Base-by-base conservation (phyloP, 1,139 yeast genomes). In the Barnettozyma hawaiiensis region DNA sequence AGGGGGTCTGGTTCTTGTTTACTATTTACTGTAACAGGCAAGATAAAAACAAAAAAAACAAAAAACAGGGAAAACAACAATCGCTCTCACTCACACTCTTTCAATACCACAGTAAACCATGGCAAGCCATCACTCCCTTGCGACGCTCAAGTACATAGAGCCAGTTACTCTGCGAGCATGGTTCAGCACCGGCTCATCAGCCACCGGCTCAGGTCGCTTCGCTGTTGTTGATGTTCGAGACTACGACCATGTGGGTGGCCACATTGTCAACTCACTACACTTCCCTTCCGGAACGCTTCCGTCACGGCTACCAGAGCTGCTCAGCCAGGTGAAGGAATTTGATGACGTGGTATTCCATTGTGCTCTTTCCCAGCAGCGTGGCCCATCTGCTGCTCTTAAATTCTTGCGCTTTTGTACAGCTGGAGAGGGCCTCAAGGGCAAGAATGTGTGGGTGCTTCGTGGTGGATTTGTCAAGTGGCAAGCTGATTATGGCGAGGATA, bases 381-480 rank as follows among this genome's bases (percentile, higher is more conserved):
- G 97, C 0, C 97, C 97, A 0, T 69, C 85, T 8, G 75, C 95
- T 3, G 89, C 97, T 0, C 67, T 81, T 60, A 71, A 71, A 53
- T 85, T 84, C 53, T 63, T 81, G 47, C 66, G 92, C 49, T 68
- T 72, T 16, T 57, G 81, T 15, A 63, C 68, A 29, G 75, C 69
- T 3, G 61, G 65, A 1, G 56, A 58, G 8, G n/a, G n/a, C n/a
- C 65, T 67, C 26, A 60, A 59, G 9, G 55, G 63, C 3, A 70
- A 81, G 49, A 70, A 74, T 39, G 78, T 90, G 4, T 84, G 80
- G 72, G 81, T 90, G 1, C 66, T 90, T 34, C 66, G 74, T 46
- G 97, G 96, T 7, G 97, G 98, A 0, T 92, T 92, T 61, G 75
- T 75, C 32, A 72, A 71, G 44, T 92, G 97, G 97, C 95, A 86